These are phyloP conservation scores for Scalesia atractyloides DNA, from an alignment of 129 eudicot species.

Conservation along the genomic window DNA sequence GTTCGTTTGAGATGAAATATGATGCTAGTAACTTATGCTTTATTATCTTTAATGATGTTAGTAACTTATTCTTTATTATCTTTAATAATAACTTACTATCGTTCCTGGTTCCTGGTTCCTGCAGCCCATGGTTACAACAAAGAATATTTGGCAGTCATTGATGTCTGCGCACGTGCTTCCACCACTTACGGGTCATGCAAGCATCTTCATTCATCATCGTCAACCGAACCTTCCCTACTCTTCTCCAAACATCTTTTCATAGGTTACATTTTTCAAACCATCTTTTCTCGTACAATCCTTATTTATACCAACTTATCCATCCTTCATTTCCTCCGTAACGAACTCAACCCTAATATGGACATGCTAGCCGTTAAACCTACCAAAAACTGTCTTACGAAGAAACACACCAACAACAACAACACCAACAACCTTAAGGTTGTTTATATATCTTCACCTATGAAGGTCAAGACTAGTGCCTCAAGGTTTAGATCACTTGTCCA, in stretches of 20 bases:
- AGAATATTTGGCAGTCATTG: constrained; percentile 29
- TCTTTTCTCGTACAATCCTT: background rate
- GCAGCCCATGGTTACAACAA: constrained; percentile 1
- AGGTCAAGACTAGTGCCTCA: constrained; percentile 65
- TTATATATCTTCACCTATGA: constrained; percentile 75
- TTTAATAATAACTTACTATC: too few species aligned
- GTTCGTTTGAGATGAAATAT: too few species aligned
- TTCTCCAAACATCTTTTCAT: background rate
- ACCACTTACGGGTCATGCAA: constrained; percentile 52
- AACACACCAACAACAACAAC: constrained; percentile 27
- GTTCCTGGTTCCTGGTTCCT: background rate
- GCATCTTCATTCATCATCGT: constrained; percentile 28
- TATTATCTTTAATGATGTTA: too few species aligned
- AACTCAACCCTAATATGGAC: background rate
- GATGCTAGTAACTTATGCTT: too few species aligned
- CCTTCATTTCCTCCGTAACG: background rate
- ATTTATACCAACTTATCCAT: background rate
- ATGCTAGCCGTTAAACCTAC: background rate
- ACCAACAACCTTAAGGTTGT: constrained; percentile 60
- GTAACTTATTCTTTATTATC: too few species aligned
- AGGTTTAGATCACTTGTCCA: constrained; percentile 65
- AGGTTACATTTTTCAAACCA: background rate
- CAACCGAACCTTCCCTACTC: constrained; percentile 24
- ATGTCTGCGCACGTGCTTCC: constrained; percentile 42
- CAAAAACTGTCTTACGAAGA: constrained; percentile 18